Evolutionary conservation across 352 stramenopile genomes (phyloP), one percentile per base, ranked within the genome.

Genomic region (Phytopythium helicoides): DNA sequence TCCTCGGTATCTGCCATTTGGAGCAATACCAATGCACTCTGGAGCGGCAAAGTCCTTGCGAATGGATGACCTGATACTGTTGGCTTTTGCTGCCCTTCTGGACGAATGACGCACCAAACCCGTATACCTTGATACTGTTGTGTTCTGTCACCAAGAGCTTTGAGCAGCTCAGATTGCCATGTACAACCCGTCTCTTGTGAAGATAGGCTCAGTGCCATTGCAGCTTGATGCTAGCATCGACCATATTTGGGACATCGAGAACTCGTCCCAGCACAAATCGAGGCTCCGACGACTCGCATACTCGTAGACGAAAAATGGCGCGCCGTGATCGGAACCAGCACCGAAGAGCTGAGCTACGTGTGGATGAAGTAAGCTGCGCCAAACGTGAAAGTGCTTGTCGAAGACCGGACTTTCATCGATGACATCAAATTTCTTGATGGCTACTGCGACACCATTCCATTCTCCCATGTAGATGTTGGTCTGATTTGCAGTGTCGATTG

Each of bases 151-250:
- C 56, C 8, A 78, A 38, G 5, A 78, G 34, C 33, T 78, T 78
- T 16, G 34, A 54, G 58, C 68, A 72, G 31, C 66, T 74, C 10
- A 78, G 31, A 23, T 78, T 78, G 12, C 58, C 68, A 22, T 78
- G 61, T 9, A 74, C 56, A 8, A 72, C 21, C 33, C 60, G 55
- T n/a, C 46, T 52, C 6, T 56, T 64, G 57, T 73, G 68, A 6
- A 78, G n/a, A 31, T 63, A 67, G n/a, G 6, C 25, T 12, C 15
- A 67, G 59, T 15, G 47, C 54, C 33, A 56, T 16, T 1, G 59
- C 21, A 7, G 52, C 47, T 42, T 66, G 52, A 14, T 58, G 47
- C n/a, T 3, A 63, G 49, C 28, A 62, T 6, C 18, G 6, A 19
- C 42, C 41, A 62, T 12, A 62, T 3, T 6, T 63, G 42, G 12